Evolutionary conservation across 257 asterid genomes (phyloP).

Genomic region (Solanum clarkiae): DNA sequence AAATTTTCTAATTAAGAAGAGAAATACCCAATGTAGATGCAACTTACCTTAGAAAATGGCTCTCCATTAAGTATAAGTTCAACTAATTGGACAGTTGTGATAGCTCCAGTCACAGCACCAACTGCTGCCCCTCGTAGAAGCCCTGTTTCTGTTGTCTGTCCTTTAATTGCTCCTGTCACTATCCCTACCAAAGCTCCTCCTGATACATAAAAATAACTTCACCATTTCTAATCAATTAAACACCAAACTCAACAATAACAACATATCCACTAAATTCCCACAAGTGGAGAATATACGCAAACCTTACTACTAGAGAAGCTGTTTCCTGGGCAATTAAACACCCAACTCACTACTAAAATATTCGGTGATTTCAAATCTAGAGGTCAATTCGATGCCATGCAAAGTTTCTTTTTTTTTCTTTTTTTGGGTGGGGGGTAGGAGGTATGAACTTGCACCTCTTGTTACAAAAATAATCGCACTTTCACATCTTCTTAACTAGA

Average conservation of each 20-base stretch:
- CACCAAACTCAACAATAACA: no score
- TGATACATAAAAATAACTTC: not conserved
- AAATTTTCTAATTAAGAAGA: no score
- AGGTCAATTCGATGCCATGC: not conserved
- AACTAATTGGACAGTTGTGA: constrained; percentile 75
- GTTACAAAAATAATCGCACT: not conserved
- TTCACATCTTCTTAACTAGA: not conserved
- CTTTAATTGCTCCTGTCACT: constrained; percentile 75
- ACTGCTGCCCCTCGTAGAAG: constrained; percentile 76
- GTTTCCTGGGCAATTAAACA: no score
- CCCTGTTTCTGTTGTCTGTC: constrained; percentile 93
- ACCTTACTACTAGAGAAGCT: no score
- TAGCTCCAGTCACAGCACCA: constrained; percentile 78
- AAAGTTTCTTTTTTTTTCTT: not conserved
- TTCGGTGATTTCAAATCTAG: not conserved
- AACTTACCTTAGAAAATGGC: constrained; percentile 71
- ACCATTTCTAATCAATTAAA: not conserved
- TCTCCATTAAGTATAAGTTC: constrained; percentile 69
- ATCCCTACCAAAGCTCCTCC: constrained; percentile 82
- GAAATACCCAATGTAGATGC: no score
- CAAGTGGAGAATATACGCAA: no score
- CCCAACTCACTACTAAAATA: not conserved
- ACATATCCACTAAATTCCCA: no score
- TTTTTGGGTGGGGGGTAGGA: not conserved
- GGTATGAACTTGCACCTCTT: not conserved